Evolutionary conservation across 306 rosid species (phyloP).

Genomic region (Cicer judaicum): DNA sequence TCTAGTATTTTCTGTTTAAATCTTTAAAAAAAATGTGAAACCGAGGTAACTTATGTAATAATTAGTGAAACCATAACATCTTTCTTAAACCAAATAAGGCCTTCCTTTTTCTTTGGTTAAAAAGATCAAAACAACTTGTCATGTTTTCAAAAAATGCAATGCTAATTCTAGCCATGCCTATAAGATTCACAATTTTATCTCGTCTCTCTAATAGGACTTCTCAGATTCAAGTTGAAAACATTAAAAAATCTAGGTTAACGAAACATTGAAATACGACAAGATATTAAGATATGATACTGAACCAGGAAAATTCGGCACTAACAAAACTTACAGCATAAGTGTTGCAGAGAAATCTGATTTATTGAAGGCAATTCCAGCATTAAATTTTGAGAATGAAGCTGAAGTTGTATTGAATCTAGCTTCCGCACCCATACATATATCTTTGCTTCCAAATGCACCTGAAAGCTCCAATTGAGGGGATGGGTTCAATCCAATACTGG

Average conservation of each 20-base stretch:
- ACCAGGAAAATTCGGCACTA: slow-evolving; percentile 22
- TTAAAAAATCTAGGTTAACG: neutral
- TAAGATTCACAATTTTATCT: slow-evolving; percentile 4
- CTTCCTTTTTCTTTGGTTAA: neutral
- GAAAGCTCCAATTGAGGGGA: slow-evolving; percentile 82
- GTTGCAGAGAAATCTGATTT: slow-evolving; percentile 79
- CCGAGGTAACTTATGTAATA: neutral
- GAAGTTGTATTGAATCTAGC: slow-evolving; percentile 88
- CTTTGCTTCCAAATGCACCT: slow-evolving; percentile 81
- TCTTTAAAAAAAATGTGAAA: no score
- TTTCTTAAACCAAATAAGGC: neutral
- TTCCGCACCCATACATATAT: slow-evolving; percentile 84
- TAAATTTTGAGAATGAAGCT: slow-evolving; percentile 84
- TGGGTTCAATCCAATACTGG: slow-evolving; percentile 91
- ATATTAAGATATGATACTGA: slow-evolving; percentile 1
- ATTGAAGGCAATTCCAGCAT: slow-evolving; percentile 82
- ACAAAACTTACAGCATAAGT: slow-evolving; percentile 70
- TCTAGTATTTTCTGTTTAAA: no score
- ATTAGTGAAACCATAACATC: neutral
- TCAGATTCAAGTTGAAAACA: slow-evolving; percentile 20
- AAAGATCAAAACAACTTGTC: slow-evolving; percentile 6
- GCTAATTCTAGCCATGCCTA: slow-evolving; percentile 26
- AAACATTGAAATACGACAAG: slow-evolving; percentile 9
- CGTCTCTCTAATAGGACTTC: slow-evolving; percentile 9
- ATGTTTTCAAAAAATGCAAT: neutral